Base-by-base conservation (phyloP, 176 grass and related monocot species). In the Oryza meyeriana region DNA sequence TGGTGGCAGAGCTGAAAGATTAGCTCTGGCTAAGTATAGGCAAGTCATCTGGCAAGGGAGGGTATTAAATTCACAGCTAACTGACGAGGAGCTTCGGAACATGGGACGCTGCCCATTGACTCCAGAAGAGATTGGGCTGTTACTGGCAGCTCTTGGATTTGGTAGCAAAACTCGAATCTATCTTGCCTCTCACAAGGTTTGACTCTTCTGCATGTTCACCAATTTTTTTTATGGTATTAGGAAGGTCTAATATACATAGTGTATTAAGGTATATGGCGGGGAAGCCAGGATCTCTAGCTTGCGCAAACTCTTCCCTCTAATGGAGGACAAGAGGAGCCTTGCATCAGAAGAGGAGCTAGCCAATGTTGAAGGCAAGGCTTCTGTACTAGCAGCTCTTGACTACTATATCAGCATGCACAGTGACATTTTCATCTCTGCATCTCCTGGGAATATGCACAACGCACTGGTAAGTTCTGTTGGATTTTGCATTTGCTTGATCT, bases 381-480 rank as follows among this genome's bases (percentile, higher is more conserved):
- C 95, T 89, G 78, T 97, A 77, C 86, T 97, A 79, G 92, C 92
- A 55, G 92, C 92, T 31, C 87, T 97, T 40, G 95, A 97, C 79
- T 97, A 94, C 76, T 87, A 89, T 61, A 91, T 97, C 36, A 97
- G 95, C 86, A 85, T 89, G 47, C 88, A 94, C 47, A 87, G 86
- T 10, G 86, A 98, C 18, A 75, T 98, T 58, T 98, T 98, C 81
- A 91, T 98, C 34, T 94, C 95, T 0, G 95, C 95, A 4, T 98
- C 95, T 31, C 90, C 95, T 61, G 92, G 95, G 40, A 98, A 98
- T 50, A 98, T 94, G 92, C 95, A 98, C 71, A 94, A 98, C 87
- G 95, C 95, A 72, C 68, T 98, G 66, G 95, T 94, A 91, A 91
- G 29, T 74, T 62, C 6, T 29, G 3, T 4, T 81, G 10, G 32